These are phyloP conservation scores for Teunomyces pallodes DNA, from an alignment of 805 yeast genomes.

Conservation along the genomic window DNA sequence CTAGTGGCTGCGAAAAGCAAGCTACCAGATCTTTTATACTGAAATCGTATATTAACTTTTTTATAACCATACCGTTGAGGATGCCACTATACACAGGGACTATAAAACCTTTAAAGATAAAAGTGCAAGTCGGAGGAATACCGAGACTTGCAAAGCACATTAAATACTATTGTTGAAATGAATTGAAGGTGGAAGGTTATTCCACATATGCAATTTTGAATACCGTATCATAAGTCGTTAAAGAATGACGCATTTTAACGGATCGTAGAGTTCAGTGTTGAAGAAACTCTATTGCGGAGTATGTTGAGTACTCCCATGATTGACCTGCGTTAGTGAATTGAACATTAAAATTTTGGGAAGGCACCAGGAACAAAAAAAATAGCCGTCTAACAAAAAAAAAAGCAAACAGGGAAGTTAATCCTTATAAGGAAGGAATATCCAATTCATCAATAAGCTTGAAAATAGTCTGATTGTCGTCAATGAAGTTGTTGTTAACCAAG, in stretches of 20 bases:
- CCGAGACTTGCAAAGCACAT: slow-evolving; percentile 3
- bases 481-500: slow-evolving; percentile 84
- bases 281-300: slow-evolving; percentile 22
- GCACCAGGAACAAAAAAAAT: background rate
- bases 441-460: slow-evolving; percentile 49
- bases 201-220: slow-evolving; percentile 8
- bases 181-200: slow-evolving; percentile 9
- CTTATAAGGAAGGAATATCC: slow-evolving; percentile 2
- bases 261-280: slow-evolving; percentile 21
- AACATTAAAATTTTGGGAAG: slow-evolving; percentile 5
- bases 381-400: background rate
- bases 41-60: slow-evolving; percentile 1
- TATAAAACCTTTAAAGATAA: slow-evolving; percentile 5
- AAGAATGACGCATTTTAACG: slow-evolving; percentile 12
- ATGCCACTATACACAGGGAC: slow-evolving; percentile 42
- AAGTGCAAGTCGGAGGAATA: slow-evolving; percentile 3
- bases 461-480: slow-evolving; percentile 53
- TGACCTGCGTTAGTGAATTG: slow-evolving; percentile 24
- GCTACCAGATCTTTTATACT: background rate
- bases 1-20: background rate
- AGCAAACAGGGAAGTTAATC: background rate
- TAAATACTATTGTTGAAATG: slow-evolving; percentile 19
- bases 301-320: slow-evolving; percentile 33
- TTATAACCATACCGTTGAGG: slow-evolving; percentile 48
- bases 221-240: slow-evolving; percentile 9